These are phyloP conservation scores for Phaeomoniella chlamydospora DNA, from an alignment of 2,329 filamentous ascomycete species.

Conservation along the genomic window DNA sequence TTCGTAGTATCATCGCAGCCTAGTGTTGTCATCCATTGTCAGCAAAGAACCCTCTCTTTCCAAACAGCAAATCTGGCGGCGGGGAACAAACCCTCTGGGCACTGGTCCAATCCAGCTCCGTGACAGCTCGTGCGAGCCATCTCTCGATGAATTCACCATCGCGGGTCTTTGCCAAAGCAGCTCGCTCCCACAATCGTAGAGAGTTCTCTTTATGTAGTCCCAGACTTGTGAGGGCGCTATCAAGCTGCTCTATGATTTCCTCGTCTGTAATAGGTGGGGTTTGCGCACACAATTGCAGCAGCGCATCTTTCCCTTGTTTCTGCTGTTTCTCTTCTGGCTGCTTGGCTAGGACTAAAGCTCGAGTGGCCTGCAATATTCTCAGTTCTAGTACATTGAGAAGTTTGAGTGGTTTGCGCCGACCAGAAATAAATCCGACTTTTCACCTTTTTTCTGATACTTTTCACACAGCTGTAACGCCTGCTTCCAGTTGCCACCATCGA, in stretches of 20 bases:
- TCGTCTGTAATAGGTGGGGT: slow-evolving; percentile 28
- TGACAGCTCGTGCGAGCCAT: slow-evolving; percentile 29
- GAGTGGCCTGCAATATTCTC: slow-evolving; percentile 8
- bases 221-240: slow-evolving; percentile 22
- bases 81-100: slow-evolving; percentile 30
- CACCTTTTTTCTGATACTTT: slow-evolving; percentile 40
- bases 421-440: slow-evolving; percentile 20
- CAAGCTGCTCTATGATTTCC: slow-evolving; percentile 27
- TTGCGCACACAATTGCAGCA: slow-evolving; percentile 24
- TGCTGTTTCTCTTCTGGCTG: slow-evolving; percentile 25
- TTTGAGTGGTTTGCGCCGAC: slow-evolving; percentile 5
- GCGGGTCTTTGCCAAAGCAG: slow-evolving; percentile 27
- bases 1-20: slow-evolving; percentile 35
- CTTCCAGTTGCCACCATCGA: slow-evolving; percentile 32
- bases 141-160: slow-evolving; percentile 26
- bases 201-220: slow-evolving; percentile 19
- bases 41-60: too few species aligned
- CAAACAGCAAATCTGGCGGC: not conserved
- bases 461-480: slow-evolving; percentile 34
- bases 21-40: too few species aligned
- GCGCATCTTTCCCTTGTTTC: slow-evolving; percentile 26
- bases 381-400: not conserved
- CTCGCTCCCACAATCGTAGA: slow-evolving; percentile 29
- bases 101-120: slow-evolving; percentile 27
- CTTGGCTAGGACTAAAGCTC: slow-evolving; percentile 11